phyloP scores from a whole-genome alignment of 371 early-diverging fungal species.

The Mucor plumbeus region DNA sequence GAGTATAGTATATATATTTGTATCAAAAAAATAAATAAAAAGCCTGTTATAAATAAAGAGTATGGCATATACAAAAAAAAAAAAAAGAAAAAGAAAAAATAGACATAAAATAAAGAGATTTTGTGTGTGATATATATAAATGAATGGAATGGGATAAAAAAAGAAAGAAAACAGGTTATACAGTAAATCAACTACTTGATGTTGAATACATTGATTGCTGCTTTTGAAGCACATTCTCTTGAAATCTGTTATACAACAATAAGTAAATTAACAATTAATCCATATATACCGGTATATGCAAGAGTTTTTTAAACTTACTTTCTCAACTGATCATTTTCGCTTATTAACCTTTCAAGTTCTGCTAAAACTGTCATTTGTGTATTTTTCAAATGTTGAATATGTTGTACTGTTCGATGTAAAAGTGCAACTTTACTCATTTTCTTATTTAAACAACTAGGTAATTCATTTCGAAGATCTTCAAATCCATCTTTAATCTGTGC shows the following conservation, averaged over 20 bases:
- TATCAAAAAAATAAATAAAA: conserved; percentile 6
- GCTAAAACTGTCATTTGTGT: conserved; percentile 48
- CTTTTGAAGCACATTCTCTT: conserved; percentile 32
- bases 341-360: conserved; percentile 46
- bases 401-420: conserved; percentile 56
- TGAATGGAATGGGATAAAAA: not conserved
- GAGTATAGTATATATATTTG: not conserved
- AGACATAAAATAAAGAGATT: conserved; percentile 6
- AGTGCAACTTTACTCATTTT: conserved; percentile 64
- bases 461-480: conserved; percentile 57
- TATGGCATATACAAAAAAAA: not conserved
- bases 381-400: conserved; percentile 53
- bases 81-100: not conserved
- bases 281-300: not conserved
- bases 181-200: conserved; percentile 17
- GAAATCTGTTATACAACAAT: conserved; percentile 19
- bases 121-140: conserved; percentile 11
- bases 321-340: conserved; percentile 54
- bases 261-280: conserved; percentile 6
- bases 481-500: conserved; percentile 69
- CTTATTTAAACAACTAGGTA: conserved; percentile 58
- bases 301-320: conserved; percentile 34
- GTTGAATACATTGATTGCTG: conserved; percentile 6
- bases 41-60: not conserved
- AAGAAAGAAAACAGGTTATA: not conserved